Base-by-base conservation (phyloP, 2,329 filamentous ascomycete species). In the Fusarium sp. region DNA sequence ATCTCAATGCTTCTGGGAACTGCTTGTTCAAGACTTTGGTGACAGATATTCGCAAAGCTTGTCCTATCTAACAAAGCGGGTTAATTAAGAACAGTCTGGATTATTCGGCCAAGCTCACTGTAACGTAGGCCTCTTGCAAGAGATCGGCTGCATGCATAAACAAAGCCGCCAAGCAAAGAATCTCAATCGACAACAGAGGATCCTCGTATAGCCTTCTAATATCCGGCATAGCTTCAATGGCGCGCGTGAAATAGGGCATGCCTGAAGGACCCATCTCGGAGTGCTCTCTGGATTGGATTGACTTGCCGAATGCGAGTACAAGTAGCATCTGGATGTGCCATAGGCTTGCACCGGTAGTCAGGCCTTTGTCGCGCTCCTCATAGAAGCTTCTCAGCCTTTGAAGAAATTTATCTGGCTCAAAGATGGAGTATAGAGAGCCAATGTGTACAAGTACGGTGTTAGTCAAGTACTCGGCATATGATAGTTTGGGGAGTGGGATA, bases 261-360 rank as follows among this genome's bases (percentile, higher is more conserved):
- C 68, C 69, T 6, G 69, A 71, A 5, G 69, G 65, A 6, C 68
- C 69, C 38, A 58, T 48, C 11, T 71, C 61, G 7, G 61, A 71
- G 22, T 71, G 69, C 24, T 71, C 69, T 33, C 69, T 71, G 5
- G 68, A 57, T 4, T 71, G 36, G 18, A 71, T 69, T 4, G 68
- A 69, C 28, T 71, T 71, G 34, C 65, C 69, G 17, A 71, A 67
- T 1, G 51, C 61, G 18, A 71, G n/a, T 3, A 71, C 56, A 8
- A 71, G 55, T 4, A 71, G 58, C 69, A 71, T 71, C 15, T 71
- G 65, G 13, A 71, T 48, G 34, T 71, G 68, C 68, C 69, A 71
- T 4, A 71, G 58, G 6, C 31, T 69, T 15, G 54, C 57, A 6
- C 51, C 39, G 8, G 33, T 26, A 13, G 36, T 20, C 4, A n/a